Percentiles rank a stretch among this genome's conserved stretches.
These are phyloP conservation scores for Rhytidiadelphus loreus DNA, from an alignment of 225 moss, liverwort and hornwort genomes.

Conservation along the genomic window DNA sequence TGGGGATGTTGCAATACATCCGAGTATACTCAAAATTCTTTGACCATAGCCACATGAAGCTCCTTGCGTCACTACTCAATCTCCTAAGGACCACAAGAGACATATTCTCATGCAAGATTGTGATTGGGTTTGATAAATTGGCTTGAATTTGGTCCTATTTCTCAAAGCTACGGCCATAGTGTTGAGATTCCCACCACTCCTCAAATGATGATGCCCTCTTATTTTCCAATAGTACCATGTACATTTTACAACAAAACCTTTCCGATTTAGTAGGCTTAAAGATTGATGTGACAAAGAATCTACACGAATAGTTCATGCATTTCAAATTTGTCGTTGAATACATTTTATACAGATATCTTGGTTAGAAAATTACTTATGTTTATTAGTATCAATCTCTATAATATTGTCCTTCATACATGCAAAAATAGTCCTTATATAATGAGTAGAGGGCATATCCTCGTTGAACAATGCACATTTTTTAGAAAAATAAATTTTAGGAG, in stretches of 20 bases:
- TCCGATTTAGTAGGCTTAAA: neutral
- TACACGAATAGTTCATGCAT: neutral
- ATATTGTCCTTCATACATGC: accelerated
- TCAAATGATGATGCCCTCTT: neutral
- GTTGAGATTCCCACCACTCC: neutral
- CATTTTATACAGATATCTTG: accelerated
- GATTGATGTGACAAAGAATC: neutral
- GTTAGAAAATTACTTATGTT: no score
- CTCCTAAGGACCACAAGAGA: no score
- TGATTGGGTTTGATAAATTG: neutral
- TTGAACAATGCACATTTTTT: neutral
- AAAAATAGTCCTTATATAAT: neutral
- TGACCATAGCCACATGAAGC: neutral
- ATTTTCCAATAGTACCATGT: accelerated
- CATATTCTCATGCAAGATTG: neutral
- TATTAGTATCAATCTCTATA: no score
- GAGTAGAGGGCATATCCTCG: accelerated
- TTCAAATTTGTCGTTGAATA: neutral
- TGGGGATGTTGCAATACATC: accelerated
- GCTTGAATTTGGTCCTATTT: neutral
- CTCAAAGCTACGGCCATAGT: accelerated
- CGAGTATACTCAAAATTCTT: neutral
- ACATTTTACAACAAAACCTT: neutral
- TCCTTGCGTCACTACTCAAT: accelerated
- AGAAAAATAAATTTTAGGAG: neutral